Conservation (phyloP, 2,329 filamentous ascomycete genomes). For the Coniochaeta sp. region DNA sequence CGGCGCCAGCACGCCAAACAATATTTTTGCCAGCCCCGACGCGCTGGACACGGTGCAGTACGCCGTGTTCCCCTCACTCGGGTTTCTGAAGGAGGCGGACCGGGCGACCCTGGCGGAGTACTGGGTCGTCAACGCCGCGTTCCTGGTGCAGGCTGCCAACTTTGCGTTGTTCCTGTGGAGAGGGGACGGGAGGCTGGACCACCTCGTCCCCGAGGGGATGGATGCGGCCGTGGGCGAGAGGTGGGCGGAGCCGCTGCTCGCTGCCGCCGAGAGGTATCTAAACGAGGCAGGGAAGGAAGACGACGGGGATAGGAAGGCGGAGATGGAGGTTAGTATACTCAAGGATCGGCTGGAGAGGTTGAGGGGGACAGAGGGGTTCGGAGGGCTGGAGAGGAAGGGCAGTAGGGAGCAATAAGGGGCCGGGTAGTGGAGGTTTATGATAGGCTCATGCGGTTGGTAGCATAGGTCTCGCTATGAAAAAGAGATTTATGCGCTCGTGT, state of each 20-base stretch:
- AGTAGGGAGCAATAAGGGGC: background rate
- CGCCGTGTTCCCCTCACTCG: conserved; percentile 51
- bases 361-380: conserved; percentile 9
- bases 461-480: too few relatives aligned
- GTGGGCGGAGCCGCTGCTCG: conserved; percentile 47
- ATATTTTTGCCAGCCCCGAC: conserved; percentile 43
- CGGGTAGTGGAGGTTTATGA: too few relatives aligned
- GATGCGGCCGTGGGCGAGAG: conserved; percentile 49
- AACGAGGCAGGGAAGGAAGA: conserved; percentile 6
- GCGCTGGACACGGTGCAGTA: conserved; percentile 56
- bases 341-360: conserved; percentile 12
- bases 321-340: conserved; percentile 14
- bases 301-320: conserved; percentile 4
- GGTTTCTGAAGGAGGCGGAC: conserved; percentile 35
- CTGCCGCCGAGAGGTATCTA: conserved; percentile 25
- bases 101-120: conserved; percentile 40
- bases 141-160: conserved; percentile 54
- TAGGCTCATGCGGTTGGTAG: background rate
- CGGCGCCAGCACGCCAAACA: conserved; percentile 7
- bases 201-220: conserved; percentile 49
- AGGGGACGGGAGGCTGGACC: conserved; percentile 30
- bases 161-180: conserved; percentile 52
- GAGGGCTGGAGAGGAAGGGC: background rate
- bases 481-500: too few relatives aligned
- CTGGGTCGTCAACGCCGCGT: conserved; percentile 42